phyloP scores from a whole-genome alignment of 2,329 filamentous ascomycete genomes.

The Colletotrichum tabaci region DNA sequence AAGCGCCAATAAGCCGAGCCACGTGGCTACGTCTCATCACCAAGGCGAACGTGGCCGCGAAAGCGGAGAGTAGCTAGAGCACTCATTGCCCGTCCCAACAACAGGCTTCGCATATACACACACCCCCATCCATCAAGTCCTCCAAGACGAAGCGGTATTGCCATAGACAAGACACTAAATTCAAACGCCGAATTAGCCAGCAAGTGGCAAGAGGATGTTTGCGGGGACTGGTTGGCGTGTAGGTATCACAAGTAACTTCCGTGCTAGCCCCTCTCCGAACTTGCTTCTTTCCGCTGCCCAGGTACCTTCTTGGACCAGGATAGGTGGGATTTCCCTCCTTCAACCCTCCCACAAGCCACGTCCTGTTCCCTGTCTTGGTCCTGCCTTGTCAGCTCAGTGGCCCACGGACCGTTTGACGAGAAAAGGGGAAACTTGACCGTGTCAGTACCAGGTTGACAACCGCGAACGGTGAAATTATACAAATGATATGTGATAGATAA shows the following conservation, averaged over 20 bases:
- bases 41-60: neutral
- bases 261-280: neutral
- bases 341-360: neutral
- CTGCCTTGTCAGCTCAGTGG: neutral
- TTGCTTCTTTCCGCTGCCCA: neutral
- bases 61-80: neutral
- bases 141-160: neutral
- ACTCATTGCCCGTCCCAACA: neutral
- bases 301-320: neutral
- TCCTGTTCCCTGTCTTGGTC: neutral
- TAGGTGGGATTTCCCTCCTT: conserved; percentile 18
- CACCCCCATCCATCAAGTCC: neutral
- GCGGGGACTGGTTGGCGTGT: neutral
- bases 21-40: neutral
- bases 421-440: neutral
- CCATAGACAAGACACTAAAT: conserved; percentile 11
- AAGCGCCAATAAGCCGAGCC: neutral
- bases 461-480: too few relatives aligned
- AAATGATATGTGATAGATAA: neutral
- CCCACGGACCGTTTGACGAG: conserved; percentile 1
- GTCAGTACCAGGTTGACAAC: conserved; percentile 1
- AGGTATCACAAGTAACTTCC: neutral
- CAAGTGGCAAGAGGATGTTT: neutral
- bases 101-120: neutral
- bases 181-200: neutral